phyloP scores from a whole-genome alignment of 2,329 filamentous ascomycete species.

The Immersiporthe knoxdaviesiana region DNA sequence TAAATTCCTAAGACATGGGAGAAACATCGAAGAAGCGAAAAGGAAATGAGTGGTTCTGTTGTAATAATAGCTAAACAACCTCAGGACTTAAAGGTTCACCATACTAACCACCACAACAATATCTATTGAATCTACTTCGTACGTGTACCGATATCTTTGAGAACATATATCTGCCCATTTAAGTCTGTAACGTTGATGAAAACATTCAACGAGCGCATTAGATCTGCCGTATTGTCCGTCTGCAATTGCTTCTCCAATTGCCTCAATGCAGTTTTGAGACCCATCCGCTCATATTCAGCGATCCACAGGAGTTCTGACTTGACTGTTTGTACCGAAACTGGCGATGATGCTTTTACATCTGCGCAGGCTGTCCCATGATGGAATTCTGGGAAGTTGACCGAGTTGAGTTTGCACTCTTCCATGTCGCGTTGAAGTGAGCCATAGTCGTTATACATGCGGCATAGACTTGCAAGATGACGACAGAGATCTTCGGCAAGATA shows the following conservation, averaged over 20 bases:
- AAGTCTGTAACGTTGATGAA: conserved; percentile 12
- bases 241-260: neutral
- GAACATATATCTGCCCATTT: conserved; percentile 12
- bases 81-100: no score
- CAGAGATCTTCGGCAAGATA: conserved; percentile 20
- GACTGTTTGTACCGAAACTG: neutral
- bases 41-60: no score
- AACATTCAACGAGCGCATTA: neutral
- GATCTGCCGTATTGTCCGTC: neutral
- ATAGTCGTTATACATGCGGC: conserved; percentile 41
- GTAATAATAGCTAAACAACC: no score
- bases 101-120: no score
- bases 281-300: conserved; percentile 7
- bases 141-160: neutral
- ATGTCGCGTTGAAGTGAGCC: conserved; percentile 37
- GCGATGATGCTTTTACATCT: conserved; percentile 32
- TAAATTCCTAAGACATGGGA: no score
- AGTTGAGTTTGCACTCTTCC: conserved; percentile 40
- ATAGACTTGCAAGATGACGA: conserved; percentile 36
- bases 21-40: no score
- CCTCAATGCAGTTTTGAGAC: neutral
- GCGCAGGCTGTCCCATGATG: neutral
- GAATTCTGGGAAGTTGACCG: conserved; percentile 38
- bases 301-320: conserved; percentile 4
- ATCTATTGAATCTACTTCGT: no score